phyloP scores from a whole-genome alignment of 2,329 filamentous ascomycete genomes.

The Biscogniauxia marginata region DNA sequence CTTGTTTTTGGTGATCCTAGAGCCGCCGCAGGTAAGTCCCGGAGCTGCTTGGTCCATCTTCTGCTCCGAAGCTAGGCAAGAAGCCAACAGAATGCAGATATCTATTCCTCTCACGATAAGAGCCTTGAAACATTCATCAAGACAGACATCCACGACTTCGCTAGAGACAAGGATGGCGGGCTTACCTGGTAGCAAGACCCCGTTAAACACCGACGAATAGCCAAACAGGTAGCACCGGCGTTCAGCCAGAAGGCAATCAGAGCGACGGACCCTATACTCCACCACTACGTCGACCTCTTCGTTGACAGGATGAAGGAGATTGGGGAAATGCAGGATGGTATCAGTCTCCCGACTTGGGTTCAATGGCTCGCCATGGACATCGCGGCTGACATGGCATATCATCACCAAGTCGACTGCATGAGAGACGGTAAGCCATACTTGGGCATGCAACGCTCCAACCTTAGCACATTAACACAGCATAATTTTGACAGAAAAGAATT shows the following conservation, averaged over 20 bases:
- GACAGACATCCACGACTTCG: conserved; percentile 12
- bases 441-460: neutral
- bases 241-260: conserved; percentile 18
- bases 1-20: conserved; percentile 12
- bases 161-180: conserved; percentile 9
- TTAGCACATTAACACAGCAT: neutral
- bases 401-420: conserved; percentile 6
- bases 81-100: conserved; percentile 5
- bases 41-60: too few relatives aligned
- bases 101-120: conserved; percentile 9
- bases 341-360: conserved; percentile 12
- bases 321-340: conserved; percentile 1
- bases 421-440: conserved; percentile 5
- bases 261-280: conserved; percentile 16
- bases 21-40: too few relatives aligned
- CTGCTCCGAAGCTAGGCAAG: neutral
- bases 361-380: conserved; percentile 21
- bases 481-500: conserved; percentile 2
- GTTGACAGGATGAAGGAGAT: conserved; percentile 10
- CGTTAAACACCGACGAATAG: conserved; percentile 14
- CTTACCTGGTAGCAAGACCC: conserved; percentile 24
- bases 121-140: conserved; percentile 12
- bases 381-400: conserved; percentile 14
- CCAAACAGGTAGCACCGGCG: conserved; percentile 22
- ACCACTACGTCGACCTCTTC: conserved; percentile 20